Conservation (phyloP, 768 basidiomycete genomes). For the Hebeloma cylindrosporum region DNA sequence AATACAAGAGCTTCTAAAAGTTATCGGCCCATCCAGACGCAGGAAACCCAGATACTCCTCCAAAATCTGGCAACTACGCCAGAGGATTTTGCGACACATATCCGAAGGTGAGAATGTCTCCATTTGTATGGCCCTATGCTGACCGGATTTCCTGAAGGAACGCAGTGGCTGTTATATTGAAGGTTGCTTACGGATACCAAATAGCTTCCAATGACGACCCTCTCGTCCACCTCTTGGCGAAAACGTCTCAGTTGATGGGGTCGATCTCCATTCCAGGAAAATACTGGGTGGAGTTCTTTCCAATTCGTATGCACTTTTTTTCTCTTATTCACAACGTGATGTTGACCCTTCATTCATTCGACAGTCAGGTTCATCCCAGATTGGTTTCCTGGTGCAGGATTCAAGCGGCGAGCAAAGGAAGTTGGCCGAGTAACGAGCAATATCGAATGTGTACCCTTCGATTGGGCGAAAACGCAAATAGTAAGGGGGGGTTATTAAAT, state of each 20-base stretch:
- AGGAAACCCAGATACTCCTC: slow-evolving; percentile 31
- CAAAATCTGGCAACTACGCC: slow-evolving; percentile 29
- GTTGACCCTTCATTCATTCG: background rate
- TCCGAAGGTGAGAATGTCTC: slow-evolving; percentile 28
- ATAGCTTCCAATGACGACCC: slow-evolving; percentile 34
- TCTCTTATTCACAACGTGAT: background rate
- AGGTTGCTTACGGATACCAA: slow-evolving; percentile 42
- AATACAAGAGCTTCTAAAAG: slow-evolving; percentile 33
- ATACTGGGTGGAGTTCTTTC: slow-evolving; percentile 41
- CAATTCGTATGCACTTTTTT: slow-evolving; percentile 29
- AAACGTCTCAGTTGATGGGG: slow-evolving; percentile 27
- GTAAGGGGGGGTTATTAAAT: slow-evolving; percentile 15
- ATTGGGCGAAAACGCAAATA: slow-evolving; percentile 34
- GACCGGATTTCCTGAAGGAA: slow-evolving; percentile 20
- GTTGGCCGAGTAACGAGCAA: slow-evolving; percentile 18
- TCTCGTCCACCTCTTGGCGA: slow-evolving; percentile 32
- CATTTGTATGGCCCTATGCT: background rate
- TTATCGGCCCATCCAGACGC: slow-evolving; percentile 31
- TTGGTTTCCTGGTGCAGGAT: slow-evolving; percentile 45
- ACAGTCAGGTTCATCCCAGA: slow-evolving; percentile 39
- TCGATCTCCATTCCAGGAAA: slow-evolving; percentile 30
- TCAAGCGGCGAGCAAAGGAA: slow-evolving; percentile 32
- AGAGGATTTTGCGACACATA: slow-evolving; percentile 26
- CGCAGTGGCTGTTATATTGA: slow-evolving; percentile 35
- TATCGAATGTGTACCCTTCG: slow-evolving; percentile 27